Percentiles rank a stretch among this genome's conserved stretches.
Evolutionary conservation across 768 basidiomycete species (phyloP).

Genomic region (Tricholoma sp.): DNA sequence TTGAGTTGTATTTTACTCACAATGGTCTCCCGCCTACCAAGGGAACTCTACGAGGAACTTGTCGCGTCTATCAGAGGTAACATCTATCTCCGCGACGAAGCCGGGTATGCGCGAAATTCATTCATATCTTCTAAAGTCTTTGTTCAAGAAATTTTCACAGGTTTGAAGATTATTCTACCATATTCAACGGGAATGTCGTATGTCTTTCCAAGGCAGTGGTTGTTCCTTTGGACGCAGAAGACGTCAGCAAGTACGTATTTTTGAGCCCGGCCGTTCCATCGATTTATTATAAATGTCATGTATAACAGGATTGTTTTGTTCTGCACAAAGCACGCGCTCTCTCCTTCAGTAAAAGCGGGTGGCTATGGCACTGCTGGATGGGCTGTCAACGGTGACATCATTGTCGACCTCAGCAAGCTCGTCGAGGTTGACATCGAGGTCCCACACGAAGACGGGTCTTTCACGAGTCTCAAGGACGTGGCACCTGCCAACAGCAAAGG

Average conservation of each 20-base stretch:
- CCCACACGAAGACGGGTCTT: constrained; percentile 48
- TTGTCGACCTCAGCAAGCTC: constrained; percentile 74
- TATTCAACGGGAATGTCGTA: constrained; percentile 78
- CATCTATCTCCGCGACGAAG: constrained; percentile 38
- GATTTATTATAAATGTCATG: neutral
- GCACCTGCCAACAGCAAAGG: constrained; percentile 49
- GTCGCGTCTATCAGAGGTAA: constrained; percentile 40
- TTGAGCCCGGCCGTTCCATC: constrained; percentile 5
- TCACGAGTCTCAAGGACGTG: constrained; percentile 57
- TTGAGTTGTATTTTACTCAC: neutral
- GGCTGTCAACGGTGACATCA: constrained; percentile 81
- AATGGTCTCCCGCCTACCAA: constrained; percentile 21
- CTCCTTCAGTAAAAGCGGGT: constrained; percentile 82
- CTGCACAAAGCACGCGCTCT: constrained; percentile 63
- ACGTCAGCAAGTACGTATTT: constrained; percentile 70
- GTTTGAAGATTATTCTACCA: constrained; percentile 42
- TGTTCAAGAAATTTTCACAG: constrained; percentile 19
- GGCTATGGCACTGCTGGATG: constrained; percentile 91
- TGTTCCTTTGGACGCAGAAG: constrained; percentile 71
- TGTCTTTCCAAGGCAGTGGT: constrained; percentile 57
- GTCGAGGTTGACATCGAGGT: constrained; percentile 63
- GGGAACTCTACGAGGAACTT: constrained; percentile 41
- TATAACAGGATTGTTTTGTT: constrained; percentile 58
- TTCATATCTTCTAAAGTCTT: neutral
- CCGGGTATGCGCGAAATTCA: constrained; percentile 27